Evolutionary conservation across 106 monocot species (phyloP).

Genomic region (Dioscorea alata): DNA sequence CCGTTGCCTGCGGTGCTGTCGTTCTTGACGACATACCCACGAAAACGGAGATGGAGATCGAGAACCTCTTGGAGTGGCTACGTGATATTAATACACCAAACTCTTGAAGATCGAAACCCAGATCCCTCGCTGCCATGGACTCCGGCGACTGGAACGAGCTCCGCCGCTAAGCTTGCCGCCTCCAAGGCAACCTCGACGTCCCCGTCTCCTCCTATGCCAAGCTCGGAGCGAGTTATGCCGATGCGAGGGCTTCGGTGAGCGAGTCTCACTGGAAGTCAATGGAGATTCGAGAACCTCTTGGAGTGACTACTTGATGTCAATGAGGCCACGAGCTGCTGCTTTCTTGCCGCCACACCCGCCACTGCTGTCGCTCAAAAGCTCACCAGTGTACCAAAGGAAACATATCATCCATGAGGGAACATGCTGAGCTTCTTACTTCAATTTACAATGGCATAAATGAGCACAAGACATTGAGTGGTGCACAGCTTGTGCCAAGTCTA

Average conservation of each 20-base stretch:
- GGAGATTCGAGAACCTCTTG: conserved; percentile 29
- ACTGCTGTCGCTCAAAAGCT: conserved; percentile 26
- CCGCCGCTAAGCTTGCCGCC: conserved; percentile 17
- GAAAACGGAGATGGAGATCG: too few species aligned
- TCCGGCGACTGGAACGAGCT: conserved; percentile 26
- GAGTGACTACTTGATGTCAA: conserved; percentile 26
- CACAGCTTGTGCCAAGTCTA: conserved; percentile 13
- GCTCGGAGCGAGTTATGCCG: conserved; percentile 25
- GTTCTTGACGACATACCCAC: too few species aligned
- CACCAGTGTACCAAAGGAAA: conserved; percentile 30
- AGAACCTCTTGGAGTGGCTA: too few species aligned
- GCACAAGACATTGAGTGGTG: conserved; percentile 21
- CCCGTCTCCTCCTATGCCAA: conserved; percentile 40
- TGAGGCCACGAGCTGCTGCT: conserved; percentile 32
- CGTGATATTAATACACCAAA: too few species aligned
- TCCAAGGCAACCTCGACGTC: conserved; percentile 41
- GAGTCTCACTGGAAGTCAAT: conserved; percentile 26
- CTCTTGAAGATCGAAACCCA: too few species aligned
- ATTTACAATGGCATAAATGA: conserved; percentile 35
- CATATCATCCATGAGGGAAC: conserved; percentile 27
- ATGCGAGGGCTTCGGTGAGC: conserved; percentile 6
- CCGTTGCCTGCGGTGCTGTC: too few species aligned
- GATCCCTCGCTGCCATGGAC: too few species aligned
- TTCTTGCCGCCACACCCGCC: conserved; percentile 9
- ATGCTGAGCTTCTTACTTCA: conserved; percentile 42